Evolutionary conservation across 768 basidiomycete species (phyloP).

Genomic region (Lentinula detonsa): DNA sequence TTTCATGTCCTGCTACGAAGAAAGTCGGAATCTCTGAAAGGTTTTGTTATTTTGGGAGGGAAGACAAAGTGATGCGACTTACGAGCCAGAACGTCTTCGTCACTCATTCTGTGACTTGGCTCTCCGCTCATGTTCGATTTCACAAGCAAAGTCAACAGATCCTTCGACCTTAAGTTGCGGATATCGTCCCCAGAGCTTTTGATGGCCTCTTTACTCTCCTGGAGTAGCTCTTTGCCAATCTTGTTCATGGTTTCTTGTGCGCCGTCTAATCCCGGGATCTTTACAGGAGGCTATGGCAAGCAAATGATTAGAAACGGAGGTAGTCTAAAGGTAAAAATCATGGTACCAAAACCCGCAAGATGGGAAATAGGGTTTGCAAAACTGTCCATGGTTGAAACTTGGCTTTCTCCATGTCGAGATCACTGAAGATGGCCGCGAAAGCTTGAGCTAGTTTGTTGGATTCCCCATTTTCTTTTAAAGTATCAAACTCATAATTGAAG

Average conservation of each 20-base stretch:
- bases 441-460: constrained; percentile 48
- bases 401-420: constrained; percentile 11
- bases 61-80: background rate
- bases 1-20: constrained; percentile 37
- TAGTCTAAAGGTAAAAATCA: constrained; percentile 30
- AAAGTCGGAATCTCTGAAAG: constrained; percentile 37
- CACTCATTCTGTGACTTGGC: constrained; percentile 48
- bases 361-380: constrained; percentile 28
- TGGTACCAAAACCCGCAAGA: constrained; percentile 32
- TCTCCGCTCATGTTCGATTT: constrained; percentile 63
- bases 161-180: constrained; percentile 31
- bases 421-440: constrained; percentile 43
- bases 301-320: constrained; percentile 38
- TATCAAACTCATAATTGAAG: constrained; percentile 27
- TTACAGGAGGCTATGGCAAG: constrained; percentile 22
- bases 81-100: constrained; percentile 58
- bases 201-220: constrained; percentile 37
- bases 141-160: constrained; percentile 55
- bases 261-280: constrained; percentile 19
- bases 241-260: constrained; percentile 37
- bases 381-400: constrained; percentile 27
- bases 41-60: background rate
- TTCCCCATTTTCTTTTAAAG: constrained; percentile 18
- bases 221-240: constrained; percentile 44
- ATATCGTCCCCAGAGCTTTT: constrained; percentile 16